phyloP scores from a whole-genome alignment of 2,329 filamentous ascomycete genomes.

The Aspergillus carbonarius region DNA sequence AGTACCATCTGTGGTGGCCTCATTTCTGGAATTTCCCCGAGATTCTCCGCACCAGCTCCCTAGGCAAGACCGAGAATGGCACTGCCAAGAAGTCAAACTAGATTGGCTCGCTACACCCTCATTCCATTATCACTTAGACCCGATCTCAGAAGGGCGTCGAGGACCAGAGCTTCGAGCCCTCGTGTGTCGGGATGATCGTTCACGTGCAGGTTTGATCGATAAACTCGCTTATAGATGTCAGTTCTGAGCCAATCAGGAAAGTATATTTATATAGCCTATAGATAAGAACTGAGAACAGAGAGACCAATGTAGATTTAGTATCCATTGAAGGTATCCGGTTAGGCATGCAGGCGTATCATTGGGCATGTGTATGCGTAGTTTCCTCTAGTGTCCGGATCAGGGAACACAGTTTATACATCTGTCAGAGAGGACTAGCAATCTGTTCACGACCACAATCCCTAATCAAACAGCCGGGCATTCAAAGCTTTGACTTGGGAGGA shows the following conservation, averaged over 20 bases:
- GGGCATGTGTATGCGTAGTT: neutral
- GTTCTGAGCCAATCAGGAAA: constrained; percentile 4
- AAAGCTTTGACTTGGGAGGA: constrained; percentile 29
- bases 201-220: neutral
- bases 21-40: constrained; percentile 59
- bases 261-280: constrained; percentile 14
- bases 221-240: constrained; percentile 13
- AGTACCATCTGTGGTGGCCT: constrained; percentile 71
- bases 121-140: constrained; percentile 5
- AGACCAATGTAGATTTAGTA: neutral
- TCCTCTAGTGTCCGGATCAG: neutral
- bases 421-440: neutral
- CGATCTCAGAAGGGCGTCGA: neutral
- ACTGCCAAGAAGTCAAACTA: constrained; percentile 31
- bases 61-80: constrained; percentile 21
- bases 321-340: neutral
- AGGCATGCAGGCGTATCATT: neutral
- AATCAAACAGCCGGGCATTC: neutral
- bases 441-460: neutral
- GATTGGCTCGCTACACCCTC: constrained; percentile 1
- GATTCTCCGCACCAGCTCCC: constrained; percentile 42
- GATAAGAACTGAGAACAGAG: neutral
- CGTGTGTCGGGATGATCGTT: neutral
- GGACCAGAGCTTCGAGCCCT: constrained; percentile 6
- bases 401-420: neutral